Percentiles rank a stretch among this genome's conserved stretches.
Conservation (phyloP, 2,329 filamentous ascomycete species). For the Alternaria angustiovoidea region DNA sequence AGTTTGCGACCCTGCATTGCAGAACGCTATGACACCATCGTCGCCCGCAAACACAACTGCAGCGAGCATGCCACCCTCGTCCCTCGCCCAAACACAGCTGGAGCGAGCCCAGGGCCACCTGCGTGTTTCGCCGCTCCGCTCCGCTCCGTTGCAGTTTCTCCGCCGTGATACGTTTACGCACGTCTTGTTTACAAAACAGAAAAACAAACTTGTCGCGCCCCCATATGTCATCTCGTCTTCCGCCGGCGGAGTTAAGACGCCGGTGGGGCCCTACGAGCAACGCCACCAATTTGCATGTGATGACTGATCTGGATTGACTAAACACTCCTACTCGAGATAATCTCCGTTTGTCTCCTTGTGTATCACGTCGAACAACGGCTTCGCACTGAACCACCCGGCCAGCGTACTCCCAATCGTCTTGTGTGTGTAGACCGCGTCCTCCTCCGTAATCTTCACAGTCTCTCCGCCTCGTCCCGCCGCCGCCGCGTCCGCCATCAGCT, state of each 20-base stretch:
- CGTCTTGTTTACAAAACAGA: conserved; percentile 19
- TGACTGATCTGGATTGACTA: not conserved
- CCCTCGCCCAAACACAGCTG: conserved; percentile 2
- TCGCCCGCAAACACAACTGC: conserved; percentile 4
- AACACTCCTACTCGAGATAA: conserved; percentile 57
- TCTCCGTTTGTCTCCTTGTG: conserved; percentile 67
- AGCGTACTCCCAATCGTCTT: conserved; percentile 68
- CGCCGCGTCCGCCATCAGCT: conserved; percentile 63
- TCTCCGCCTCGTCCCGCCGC: conserved; percentile 68
- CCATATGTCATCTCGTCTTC: conserved; percentile 3
- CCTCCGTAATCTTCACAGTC: conserved; percentile 72
- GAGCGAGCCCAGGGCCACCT: not conserved
- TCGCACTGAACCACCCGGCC: conserved; percentile 74
- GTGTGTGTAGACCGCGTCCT: conserved; percentile 73
- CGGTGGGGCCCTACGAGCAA: not conserved
- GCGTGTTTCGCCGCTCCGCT: not conserved
- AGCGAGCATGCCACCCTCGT: conserved; percentile 21
- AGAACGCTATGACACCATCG: conserved; percentile 35
- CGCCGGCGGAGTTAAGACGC: not conserved
- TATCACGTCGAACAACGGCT: conserved; percentile 75
- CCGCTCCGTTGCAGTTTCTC: conserved; percentile 1
- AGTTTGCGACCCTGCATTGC: not conserved
- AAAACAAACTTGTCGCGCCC: conserved; percentile 1
- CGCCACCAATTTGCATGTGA: not conserved
- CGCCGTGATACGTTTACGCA: conserved; percentile 9